Conservation (phyloP, 192 early-diverging fungal genomes). For the Coemansia sp. region DNA sequence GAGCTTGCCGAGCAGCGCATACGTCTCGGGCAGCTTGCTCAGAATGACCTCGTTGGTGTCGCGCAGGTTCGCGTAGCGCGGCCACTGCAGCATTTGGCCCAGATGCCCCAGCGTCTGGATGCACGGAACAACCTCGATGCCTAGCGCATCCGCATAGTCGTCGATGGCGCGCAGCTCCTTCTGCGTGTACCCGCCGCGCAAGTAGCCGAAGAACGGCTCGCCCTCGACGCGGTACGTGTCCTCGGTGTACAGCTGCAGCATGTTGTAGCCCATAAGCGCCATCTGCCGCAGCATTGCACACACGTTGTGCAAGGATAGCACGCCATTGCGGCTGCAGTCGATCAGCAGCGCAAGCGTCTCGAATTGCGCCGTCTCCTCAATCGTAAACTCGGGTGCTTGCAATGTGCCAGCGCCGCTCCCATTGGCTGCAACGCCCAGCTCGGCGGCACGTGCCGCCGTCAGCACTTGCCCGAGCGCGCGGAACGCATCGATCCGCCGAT, state of each 20-base stretch:
- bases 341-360: constrained; percentile 79
- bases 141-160: constrained; percentile 73
- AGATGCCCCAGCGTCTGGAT: constrained; percentile 91
- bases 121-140: constrained; percentile 85
- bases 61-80: constrained; percentile 70
- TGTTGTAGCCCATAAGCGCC: constrained; percentile 87
- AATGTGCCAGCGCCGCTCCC: constrained; percentile 7
- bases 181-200: constrained; percentile 73
- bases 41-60: constrained; percentile 84
- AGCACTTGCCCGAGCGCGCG: constrained; percentile 71
- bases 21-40: constrained; percentile 72
- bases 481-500: constrained; percentile 60
- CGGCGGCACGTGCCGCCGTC: constrained; percentile 57
- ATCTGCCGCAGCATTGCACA: constrained; percentile 70
- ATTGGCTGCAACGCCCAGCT: constrained; percentile 23
- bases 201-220: constrained; percentile 75
- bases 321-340: constrained; percentile 85
- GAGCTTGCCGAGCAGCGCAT: constrained; percentile 75
- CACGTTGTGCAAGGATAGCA: constrained; percentile 64
- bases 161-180: constrained; percentile 76
- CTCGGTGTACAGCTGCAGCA: constrained; percentile 89
- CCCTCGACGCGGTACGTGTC: constrained; percentile 78
- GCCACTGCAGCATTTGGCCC: constrained; percentile 91
- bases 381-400: constrained; percentile 46
- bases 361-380: constrained; percentile 67